A percentile compares a stretch with the other conserved stretches of the same genome.
phyloP scores from a whole-genome alignment of 225 moss, liverwort and hornwort species.

The Bryum argenteum region DNA sequence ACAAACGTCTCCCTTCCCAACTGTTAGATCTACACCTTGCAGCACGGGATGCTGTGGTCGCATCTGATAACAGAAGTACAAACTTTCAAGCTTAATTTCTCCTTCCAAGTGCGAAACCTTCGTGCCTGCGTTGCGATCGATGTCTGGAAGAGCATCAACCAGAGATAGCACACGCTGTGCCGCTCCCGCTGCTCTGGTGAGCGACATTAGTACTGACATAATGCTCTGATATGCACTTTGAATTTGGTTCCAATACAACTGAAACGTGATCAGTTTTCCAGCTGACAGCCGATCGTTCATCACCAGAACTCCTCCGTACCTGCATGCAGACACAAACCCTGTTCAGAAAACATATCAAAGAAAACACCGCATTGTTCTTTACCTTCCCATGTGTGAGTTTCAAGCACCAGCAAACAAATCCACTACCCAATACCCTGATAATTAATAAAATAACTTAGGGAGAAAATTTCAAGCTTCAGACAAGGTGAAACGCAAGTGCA shows the following conservation, averaged over 20 bases:
- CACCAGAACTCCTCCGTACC: conserved; percentile 93
- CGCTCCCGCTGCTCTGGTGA: conserved; percentile 97
- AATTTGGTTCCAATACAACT: conserved; percentile 98
- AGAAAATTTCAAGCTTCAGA: neutral
- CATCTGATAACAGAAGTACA: conserved; percentile 92
- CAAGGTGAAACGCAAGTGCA: neutral
- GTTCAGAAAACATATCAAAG: neutral
- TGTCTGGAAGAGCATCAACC: conserved; percentile 97
- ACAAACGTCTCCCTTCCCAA: conserved; percentile 84
- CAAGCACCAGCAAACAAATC: neutral
- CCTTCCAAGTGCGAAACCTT: conserved; percentile 77
- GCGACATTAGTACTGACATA: conserved; percentile 98
- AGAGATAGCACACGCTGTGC: conserved; percentile 96
- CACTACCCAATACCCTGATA: neutral
- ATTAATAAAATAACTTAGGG: neutral
- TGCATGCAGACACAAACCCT: conserved; percentile 20
- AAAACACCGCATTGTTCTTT: neutral
- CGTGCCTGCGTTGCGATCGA: conserved; percentile 91
- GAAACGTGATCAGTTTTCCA: conserved; percentile 91
- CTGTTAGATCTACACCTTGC: conserved; percentile 72
- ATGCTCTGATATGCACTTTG: conserved; percentile 93
- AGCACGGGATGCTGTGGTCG: conserved; percentile 93
- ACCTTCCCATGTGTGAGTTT: neutral
- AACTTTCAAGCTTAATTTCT: conserved; percentile 75
- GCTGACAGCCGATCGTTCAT: conserved; percentile 92